Percentiles rank a stretch among this genome's conserved stretches.
phyloP scores from a whole-genome alignment of 2,329 filamentous ascomycete genomes.

The Hymenoscyphus fructigenus region DNA sequence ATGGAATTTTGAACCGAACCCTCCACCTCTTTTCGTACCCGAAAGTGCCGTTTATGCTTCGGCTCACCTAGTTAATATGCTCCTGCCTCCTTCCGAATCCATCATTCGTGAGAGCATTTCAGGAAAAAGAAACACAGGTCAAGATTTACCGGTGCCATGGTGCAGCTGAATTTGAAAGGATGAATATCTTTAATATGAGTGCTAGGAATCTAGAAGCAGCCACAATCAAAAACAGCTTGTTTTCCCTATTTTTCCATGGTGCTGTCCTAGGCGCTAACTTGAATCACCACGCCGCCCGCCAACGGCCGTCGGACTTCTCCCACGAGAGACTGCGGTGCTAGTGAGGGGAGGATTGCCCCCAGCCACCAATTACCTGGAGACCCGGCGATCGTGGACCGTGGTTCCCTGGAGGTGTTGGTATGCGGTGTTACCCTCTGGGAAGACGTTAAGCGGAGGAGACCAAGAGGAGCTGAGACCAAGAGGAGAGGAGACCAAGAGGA shows the following conservation, averaged over 20 bases:
- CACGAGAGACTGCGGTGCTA: background rate
- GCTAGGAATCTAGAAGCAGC: conserved; percentile 1
- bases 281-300: background rate
- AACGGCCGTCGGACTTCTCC: background rate
- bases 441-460: background rate
- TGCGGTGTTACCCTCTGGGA: background rate
- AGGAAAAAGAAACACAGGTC: background rate
- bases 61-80: background rate
- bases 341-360: background rate
- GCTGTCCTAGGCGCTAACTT: background rate
- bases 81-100: background rate
- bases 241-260: too few relatives aligned
- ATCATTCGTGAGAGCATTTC: background rate
- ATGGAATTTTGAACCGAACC: background rate
- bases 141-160: conserved; percentile 2
- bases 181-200: background rate
- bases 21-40: background rate
- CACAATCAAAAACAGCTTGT: background rate
- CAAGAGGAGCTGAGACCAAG: too few relatives aligned
- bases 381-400: background rate
- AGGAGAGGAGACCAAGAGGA: background rate
- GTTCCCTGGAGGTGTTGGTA: background rate
- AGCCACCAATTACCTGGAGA: background rate
- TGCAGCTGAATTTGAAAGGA: background rate
- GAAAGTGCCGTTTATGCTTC: background rate